phyloP scores from a whole-genome alignment of 345 rosid genomes.

The Camelina laxa region DNA sequence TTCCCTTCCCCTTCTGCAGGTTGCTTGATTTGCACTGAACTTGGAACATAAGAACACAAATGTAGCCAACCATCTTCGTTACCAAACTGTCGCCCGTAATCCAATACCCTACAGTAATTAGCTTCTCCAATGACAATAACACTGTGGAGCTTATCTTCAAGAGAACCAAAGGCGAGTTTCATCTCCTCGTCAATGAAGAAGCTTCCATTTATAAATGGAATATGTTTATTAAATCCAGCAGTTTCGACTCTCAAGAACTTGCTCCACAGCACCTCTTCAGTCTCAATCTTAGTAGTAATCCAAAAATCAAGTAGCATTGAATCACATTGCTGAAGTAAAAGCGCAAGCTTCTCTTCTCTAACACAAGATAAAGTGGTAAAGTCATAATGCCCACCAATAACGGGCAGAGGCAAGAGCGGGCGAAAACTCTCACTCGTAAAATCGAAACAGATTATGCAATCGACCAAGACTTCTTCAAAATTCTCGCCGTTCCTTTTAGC shows the following conservation, averaged over 20 bases:
- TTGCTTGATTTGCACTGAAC: slow-evolving; percentile 11
- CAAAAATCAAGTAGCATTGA: neutral
- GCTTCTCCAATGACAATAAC: neutral
- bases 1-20: neutral
- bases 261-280: neutral
- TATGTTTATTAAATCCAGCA: neutral
- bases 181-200: slow-evolving; percentile 3
- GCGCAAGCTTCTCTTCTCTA: slow-evolving; percentile 8
- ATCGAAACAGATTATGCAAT: slow-evolving; percentile 2
- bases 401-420: neutral
- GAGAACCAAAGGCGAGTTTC: neutral
- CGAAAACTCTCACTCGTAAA: neutral
- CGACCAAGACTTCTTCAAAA: neutral
- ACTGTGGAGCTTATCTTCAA: neutral
- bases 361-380: neutral
- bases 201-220: neutral
- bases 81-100: neutral
- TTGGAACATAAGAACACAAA: slow-evolving; percentile 1
- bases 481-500: neutral
- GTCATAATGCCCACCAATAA: neutral
- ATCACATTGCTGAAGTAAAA: neutral
- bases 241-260: neutral
- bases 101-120: neutral
- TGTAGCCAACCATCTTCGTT: neutral
- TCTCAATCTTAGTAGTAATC: slow-evolving; percentile 7